Base-by-base conservation (phyloP, 305 asterid genomes). In the Salvia sclarea region DNA sequence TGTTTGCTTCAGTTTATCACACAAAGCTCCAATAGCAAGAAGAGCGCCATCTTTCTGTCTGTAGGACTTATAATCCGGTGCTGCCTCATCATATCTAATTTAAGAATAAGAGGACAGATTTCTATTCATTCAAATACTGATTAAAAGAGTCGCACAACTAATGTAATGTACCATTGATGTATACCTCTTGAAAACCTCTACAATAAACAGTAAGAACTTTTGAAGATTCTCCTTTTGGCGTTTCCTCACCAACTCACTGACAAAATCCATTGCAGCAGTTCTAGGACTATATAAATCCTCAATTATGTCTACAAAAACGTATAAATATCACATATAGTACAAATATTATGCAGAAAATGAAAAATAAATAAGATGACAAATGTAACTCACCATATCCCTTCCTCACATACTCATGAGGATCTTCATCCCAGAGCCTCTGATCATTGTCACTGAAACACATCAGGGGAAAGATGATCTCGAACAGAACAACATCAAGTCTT, bases 221-320 rank as follows among this genome's bases (percentile, higher is more conserved):
- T 90, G 98, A 75, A 95, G 96, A 75, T 95, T 95, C 79, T 92
- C 97, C 82, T 95, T 95, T 63, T 96, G 98, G 28, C 98, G 96
- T 80, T 86, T 95, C 64, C 99, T 81, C n/a, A 95, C 96, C 83
- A 95, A 82, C 88, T 95, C 99, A 63, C 97, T 92, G 68, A 95
- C 98, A 64, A 92, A 95, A 88, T 95, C 99, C 96, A 95, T 92
- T 61, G 99, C 97, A 66, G 98, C 98, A 70, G 99, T 95, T 86
- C 97, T 82, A 61, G 99, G 99, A 79, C 98, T 95, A 72, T 95
- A 95, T 54, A 95, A 81, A 74, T 95, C 99, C 85, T 95, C 99
- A 64, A 92, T 92, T 75, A 95, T 95, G 78, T 95, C 99, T 95
- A 83, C 70, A 82, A 56, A 64, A 73, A 45, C 20, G 69, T 25